Conservation (phyloP, 1,139 yeast species). For the Blastobotrys ciferrii region DNA sequence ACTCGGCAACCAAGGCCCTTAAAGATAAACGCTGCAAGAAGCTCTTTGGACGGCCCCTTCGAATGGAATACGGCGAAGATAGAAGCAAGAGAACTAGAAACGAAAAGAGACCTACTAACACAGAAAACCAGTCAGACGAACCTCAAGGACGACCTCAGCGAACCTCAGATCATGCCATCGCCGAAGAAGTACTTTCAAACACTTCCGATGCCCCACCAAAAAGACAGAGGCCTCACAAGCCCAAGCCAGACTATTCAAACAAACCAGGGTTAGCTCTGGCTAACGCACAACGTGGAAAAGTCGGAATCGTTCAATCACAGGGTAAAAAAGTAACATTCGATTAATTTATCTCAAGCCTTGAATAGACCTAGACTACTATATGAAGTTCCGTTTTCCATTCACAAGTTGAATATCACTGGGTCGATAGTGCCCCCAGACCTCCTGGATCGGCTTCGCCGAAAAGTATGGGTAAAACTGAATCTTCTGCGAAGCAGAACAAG, state of each 20-base stretch:
- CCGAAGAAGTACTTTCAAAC: neutral
- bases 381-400: neutral
- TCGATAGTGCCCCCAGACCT: too few species aligned
- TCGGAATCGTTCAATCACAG: constrained; percentile 83
- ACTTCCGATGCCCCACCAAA: constrained; percentile 14
- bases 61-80: constrained; percentile 95
- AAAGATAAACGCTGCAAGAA: constrained; percentile 67
- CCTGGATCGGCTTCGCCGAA: too few species aligned
- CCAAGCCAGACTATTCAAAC: constrained; percentile 44
- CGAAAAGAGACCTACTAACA: constrained; percentile 22
- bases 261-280: constrained; percentile 89
- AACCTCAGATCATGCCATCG: constrained; percentile 1
- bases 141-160: constrained; percentile 1
- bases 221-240: constrained; percentile 20
- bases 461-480: too few species aligned
- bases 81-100: constrained; percentile 68
- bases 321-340: constrained; percentile 82
- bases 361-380: neutral
- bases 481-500: too few species aligned
- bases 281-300: constrained; percentile 83
- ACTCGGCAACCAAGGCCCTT: constrained; percentile 80
- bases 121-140: neutral
- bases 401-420: neutral
- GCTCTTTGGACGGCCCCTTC: constrained; percentile 68
- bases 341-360: constrained; percentile 14